Conservation (phyloP, 768 basidiomycete species). For the Polyporus arcularius region DNA sequence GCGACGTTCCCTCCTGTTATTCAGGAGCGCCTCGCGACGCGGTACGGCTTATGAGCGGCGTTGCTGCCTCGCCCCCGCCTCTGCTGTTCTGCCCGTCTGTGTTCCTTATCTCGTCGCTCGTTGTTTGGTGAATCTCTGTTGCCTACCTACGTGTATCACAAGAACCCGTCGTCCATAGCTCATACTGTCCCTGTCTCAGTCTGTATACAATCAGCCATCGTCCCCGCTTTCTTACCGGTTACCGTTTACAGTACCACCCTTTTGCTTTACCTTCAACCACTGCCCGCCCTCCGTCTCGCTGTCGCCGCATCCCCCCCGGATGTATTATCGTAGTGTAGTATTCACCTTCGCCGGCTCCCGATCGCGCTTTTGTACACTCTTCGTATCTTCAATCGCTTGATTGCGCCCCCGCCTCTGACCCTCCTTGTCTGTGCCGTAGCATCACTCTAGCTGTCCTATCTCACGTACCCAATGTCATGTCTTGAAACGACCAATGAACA, state of each 20-base stretch:
- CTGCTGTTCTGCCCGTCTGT: neutral
- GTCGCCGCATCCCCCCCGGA: constrained; percentile 5
- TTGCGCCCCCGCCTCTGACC: neutral
- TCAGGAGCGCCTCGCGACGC: constrained; percentile 80
- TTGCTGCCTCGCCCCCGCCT: neutral
- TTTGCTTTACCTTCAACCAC: constrained; percentile 11
- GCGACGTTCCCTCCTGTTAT: constrained; percentile 85
- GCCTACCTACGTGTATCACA: constrained; percentile 14
- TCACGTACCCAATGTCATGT: constrained; percentile 3
- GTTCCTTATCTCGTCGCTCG: neutral
- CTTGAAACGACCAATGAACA: neutral
- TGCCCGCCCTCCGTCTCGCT: constrained; percentile 1
- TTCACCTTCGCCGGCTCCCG: constrained; percentile 15
- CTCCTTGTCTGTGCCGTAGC: constrained; percentile 1
- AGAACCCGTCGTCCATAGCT: neutral
- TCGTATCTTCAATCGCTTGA: constrained; percentile 14
- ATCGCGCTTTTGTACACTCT: constrained; percentile 6
- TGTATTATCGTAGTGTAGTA: constrained; percentile 24
- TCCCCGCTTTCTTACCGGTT: neutral
- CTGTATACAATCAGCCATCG: constrained; percentile 7
- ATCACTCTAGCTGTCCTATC: constrained; percentile 1
- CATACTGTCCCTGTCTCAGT: constrained; percentile 6
- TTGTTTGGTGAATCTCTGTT: neutral
- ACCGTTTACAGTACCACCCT: constrained; percentile 7
- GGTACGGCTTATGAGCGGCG: constrained; percentile 68